These are phyloP conservation scores for Alternaria solani DNA, from an alignment of 2,329 filamentous ascomycete species.

Conservation along the genomic window DNA sequence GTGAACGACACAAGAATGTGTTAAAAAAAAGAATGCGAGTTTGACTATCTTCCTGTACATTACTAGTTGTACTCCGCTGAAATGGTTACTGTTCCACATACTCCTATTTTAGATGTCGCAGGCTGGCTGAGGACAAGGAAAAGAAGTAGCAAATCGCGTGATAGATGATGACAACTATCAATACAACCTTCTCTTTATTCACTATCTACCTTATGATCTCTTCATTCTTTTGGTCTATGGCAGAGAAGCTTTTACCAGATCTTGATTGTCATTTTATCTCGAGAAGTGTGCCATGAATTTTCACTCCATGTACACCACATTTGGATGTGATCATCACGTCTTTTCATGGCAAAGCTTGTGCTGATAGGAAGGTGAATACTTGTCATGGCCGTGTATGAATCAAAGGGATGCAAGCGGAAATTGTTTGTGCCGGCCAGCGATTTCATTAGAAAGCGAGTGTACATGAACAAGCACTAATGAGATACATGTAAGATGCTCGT, in stretches of 20 bases:
- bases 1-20: background rate
- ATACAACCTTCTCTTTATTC: background rate
- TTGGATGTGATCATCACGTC: background rate
- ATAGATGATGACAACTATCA: background rate
- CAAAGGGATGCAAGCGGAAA: too few relatives aligned
- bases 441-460: conserved; percentile 7
- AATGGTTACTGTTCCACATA: background rate
- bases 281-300: background rate
- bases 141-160: background rate
- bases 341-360: background rate
- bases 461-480: conserved; percentile 5
- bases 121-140: background rate
- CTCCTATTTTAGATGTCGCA: background rate
- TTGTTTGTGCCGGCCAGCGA: conserved; percentile 7
- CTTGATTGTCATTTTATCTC: background rate
- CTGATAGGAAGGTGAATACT: too few relatives aligned
- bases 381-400: too few relatives aligned
- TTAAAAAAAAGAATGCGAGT: background rate
- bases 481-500: background rate
- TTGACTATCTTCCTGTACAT: background rate
- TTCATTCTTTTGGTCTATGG: background rate
- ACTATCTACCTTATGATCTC: background rate
- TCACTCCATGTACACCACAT: background rate
- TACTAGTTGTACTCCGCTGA: background rate
- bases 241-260: background rate